Base-by-base conservation (phyloP, 1,284 basidiomycete species). In the Meira miltonrushii region DNA sequence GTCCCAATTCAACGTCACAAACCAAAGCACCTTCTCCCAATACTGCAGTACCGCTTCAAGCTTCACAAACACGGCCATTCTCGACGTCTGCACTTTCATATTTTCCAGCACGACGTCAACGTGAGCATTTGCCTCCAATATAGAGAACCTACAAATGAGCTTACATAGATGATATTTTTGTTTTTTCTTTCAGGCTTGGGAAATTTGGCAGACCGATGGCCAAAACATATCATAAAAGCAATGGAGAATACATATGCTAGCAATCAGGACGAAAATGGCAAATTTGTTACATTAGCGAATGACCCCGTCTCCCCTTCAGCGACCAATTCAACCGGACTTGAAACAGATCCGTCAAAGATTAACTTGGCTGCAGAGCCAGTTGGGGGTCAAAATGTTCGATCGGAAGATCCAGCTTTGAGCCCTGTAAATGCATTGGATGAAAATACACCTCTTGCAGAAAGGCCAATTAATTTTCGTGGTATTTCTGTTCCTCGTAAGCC, bases 401-500 rank as follows among this genome's bases (percentile, higher is more conserved):
- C 37, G 6, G 56, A 58, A 17, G 17, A 37, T 41, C 51, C 38
- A 23, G 28, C 39, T 17, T 21, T 48, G 13, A 21, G 17, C 13
- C 17, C 46, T 25, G 23, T 48, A 23, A 23, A 48, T 25, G 46
- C 46, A 48, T 9, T 23, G n/a, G 25, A 48, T 48, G 25, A 48
- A 48, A 49, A 19, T 50, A 39, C n/a, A 23, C 15, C 13, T n/a
- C 19, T 43, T 19, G 10, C 23, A 12, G 51, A 17, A 12, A 54
- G 21, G 41, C 28, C 54, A 12, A 19, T 25, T 1, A 47, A 17
- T 21, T 62, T 69, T 40, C 59, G 69, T 10, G 68, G 64, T 37
- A 64, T 73, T 39, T 33, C 48, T 23, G 62, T 75, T 38, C 71
- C 74, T 1, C 52, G 62, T 25, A 63, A 60, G 13, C 76, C 76